These are phyloP conservation scores for Syzygium malaccense DNA, from an alignment of 441 rosid genomes.

Conservation along the genomic window DNA sequence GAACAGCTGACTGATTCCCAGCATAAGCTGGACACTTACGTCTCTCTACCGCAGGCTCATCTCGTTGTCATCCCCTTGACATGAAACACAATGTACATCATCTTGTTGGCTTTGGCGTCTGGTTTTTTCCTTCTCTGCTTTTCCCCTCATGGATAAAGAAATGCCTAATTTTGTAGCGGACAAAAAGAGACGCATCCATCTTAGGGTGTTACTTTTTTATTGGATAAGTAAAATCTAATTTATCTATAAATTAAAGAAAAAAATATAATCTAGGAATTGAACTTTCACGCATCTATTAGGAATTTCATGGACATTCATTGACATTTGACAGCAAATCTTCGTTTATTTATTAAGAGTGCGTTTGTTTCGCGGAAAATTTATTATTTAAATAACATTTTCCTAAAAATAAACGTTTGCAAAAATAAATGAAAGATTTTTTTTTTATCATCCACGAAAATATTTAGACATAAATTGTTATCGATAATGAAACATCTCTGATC, in stretches of 20 bases:
- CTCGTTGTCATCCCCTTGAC: neutral
- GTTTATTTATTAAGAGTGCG: too few relatives aligned
- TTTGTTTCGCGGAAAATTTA: too few relatives aligned
- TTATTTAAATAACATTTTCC: too few relatives aligned
- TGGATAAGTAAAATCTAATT: neutral
- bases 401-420: too few relatives aligned
- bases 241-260: neutral
- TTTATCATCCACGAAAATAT: too few relatives aligned
- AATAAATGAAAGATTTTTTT: too few relatives aligned
- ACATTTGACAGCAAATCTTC: neutral
- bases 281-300: neutral
- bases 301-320: neutral
- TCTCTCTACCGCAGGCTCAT: neutral
- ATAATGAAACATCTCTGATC: too few relatives aligned
- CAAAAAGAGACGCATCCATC: neutral
- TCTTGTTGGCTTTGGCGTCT: neutral
- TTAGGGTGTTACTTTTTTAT: neutral
- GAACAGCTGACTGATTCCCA: neutral
- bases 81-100: neutral
- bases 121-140: neutral
- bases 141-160: neutral
- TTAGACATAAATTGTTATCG: too few relatives aligned
- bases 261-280: neutral
- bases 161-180: neutral
- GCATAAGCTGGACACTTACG: neutral